These are phyloP conservation scores for Penicillium sp. DNA, from an alignment of 2,329 filamentous ascomycete genomes.

Conservation along the genomic window DNA sequence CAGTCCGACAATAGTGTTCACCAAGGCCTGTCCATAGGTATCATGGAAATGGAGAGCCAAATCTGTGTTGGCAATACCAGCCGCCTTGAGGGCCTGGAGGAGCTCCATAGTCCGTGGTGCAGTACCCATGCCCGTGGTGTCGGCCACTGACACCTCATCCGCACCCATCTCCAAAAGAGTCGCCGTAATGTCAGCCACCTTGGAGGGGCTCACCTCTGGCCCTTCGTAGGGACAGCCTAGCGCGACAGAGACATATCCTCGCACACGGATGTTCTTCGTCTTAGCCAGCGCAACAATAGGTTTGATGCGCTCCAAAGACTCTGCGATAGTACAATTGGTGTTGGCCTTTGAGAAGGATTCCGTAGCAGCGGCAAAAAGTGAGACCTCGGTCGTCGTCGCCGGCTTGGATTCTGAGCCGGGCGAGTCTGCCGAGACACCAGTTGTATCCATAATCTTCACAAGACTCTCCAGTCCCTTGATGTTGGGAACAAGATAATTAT, in stretches of 20 bases:
- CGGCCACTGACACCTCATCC: constrained; percentile 69
- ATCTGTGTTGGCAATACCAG: constrained; percentile 65
- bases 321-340: constrained; percentile 69
- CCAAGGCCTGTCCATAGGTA: constrained; percentile 68
- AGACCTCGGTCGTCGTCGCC: constrained; percentile 59
- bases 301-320: constrained; percentile 64
- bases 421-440: constrained; percentile 42
- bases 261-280: constrained; percentile 61
- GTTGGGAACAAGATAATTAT: constrained; percentile 71
- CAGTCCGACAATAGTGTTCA: constrained; percentile 67
- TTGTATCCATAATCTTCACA: constrained; percentile 58
- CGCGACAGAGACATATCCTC: constrained; percentile 69
- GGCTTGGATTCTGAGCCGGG: constrained; percentile 36
- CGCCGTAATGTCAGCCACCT: constrained; percentile 66
- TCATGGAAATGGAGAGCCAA: constrained; percentile 71
- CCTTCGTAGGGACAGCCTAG: constrained; percentile 71
- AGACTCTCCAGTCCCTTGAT: constrained; percentile 66
- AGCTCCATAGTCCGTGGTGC: constrained; percentile 65
- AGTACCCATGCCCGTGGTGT: constrained; percentile 72
- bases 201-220: constrained; percentile 63
- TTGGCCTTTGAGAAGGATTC: constrained; percentile 70
- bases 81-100: constrained; percentile 63
- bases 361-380: constrained; percentile 69
- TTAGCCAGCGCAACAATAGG: constrained; percentile 64
- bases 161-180: constrained; percentile 69